phyloP scores from a whole-genome alignment of 805 yeast species.

The Kuraishia capsulata region DNA sequence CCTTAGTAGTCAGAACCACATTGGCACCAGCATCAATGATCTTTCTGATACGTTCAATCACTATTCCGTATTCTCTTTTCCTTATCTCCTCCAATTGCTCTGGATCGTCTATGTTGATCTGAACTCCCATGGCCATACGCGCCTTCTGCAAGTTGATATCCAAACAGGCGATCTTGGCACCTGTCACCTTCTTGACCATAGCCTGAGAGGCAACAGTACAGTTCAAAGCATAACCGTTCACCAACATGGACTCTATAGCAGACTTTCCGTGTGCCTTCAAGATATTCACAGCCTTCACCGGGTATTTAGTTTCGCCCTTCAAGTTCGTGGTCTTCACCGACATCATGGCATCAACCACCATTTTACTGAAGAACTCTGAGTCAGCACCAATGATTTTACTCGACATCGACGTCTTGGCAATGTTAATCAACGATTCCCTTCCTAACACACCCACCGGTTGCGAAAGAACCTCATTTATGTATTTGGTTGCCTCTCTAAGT shows the following conservation, averaged over 20 bases:
- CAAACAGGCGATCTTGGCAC: constrained; percentile 79
- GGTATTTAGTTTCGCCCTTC: constrained; percentile 85
- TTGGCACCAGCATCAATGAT: constrained; percentile 86
- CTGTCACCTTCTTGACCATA: constrained; percentile 64
- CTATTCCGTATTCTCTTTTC: constrained; percentile 79
- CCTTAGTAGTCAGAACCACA: constrained; percentile 87
- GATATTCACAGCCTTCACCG: constrained; percentile 94
- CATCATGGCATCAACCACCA: constrained; percentile 93
- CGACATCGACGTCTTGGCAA: constrained; percentile 96
- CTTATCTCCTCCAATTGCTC: constrained; percentile 92
- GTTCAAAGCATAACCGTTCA: constrained; percentile 92
- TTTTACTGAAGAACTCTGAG: constrained; percentile 76
- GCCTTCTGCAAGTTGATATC: constrained; percentile 94
- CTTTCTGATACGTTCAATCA: constrained; percentile 73
- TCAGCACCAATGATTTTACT: constrained; percentile 94
- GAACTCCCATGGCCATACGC: constrained; percentile 97
- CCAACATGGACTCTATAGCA: constrained; percentile 73
- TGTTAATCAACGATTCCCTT: constrained; percentile 76
- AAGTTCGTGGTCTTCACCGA: constrained; percentile 87
- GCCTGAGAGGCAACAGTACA: constrained; percentile 98
- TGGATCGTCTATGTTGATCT: constrained; percentile 93
- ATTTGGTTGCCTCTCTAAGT: constrained; percentile 80
- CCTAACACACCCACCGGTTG: constrained; percentile 72
- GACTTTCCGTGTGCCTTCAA: constrained; percentile 96
- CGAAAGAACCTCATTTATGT: constrained; percentile 77